phyloP scores from a whole-genome alignment of 2,329 filamentous ascomycete genomes.

The Tolypocladium nubicola region DNA sequence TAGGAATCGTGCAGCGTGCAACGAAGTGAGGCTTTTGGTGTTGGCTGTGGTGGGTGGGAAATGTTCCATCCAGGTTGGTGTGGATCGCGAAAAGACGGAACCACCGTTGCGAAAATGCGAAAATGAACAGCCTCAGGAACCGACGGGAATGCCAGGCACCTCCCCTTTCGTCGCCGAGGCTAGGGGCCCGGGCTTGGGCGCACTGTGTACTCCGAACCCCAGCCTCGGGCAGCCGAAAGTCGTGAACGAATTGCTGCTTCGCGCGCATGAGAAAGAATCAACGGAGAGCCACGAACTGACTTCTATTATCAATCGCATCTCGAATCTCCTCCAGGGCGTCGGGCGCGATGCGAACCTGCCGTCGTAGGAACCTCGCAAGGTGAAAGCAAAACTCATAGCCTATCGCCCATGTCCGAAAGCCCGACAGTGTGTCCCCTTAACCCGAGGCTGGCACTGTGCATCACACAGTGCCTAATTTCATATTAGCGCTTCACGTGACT shows the following conservation, averaged over 20 bases:
- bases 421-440: background rate
- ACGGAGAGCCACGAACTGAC: background rate
- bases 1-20: background rate
- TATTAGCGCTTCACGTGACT: slow-evolving; percentile 27
- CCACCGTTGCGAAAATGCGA: background rate
- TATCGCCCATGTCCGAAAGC: background rate
- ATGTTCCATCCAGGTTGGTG: background rate
- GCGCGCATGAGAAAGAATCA: background rate
- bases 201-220: background rate
- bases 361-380: background rate
- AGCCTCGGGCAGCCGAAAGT: background rate
- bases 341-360: background rate
- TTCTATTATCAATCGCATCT: background rate
- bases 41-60: background rate
- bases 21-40: background rate
- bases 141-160: background rate
- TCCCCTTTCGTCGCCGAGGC: background rate
- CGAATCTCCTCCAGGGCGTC: background rate
- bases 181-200: background rate
- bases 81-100: background rate
- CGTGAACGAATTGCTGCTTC: background rate
- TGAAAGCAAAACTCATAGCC: background rate
- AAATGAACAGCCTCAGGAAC: background rate
- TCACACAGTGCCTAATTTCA: slow-evolving; percentile 10
- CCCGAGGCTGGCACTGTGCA: background rate